Evolutionary conservation across 2,329 filamentous ascomycete species (phyloP).

Genomic region (Nigrospora osmanthi): DNA sequence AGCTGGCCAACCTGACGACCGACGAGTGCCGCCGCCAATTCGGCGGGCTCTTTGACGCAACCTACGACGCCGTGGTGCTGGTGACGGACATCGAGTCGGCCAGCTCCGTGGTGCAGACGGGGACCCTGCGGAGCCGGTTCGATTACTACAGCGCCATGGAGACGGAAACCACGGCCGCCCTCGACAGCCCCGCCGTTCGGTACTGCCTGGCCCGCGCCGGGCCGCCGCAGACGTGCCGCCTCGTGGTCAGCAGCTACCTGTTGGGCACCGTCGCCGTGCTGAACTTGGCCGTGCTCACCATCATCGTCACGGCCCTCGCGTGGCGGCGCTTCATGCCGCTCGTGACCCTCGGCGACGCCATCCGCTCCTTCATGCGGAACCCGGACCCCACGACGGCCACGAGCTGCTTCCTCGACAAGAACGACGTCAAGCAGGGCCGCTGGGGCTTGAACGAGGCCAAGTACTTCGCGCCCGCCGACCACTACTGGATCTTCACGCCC

Average conservation of each 20-base stretch:
- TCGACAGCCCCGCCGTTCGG: conserved; percentile 16
- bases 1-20: conserved; percentile 22
- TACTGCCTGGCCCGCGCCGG: conserved; percentile 24
- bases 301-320: conserved; percentile 15
- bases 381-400: conserved; percentile 23
- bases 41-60: conserved; percentile 19
- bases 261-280: conserved; percentile 27
- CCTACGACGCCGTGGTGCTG: conserved; percentile 25
- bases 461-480: conserved; percentile 29
- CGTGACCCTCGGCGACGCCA: conserved; percentile 21
- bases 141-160: conserved; percentile 2
- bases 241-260: conserved; percentile 34
- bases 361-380: conserved; percentile 20
- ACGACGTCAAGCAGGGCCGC: conserved; percentile 31
- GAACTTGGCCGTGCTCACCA: conserved; percentile 17
- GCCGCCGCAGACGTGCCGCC: conserved; percentile 23
- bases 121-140: conserved; percentile 15
- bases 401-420: conserved; percentile 37
- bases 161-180: conserved; percentile 2
- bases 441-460: conserved; percentile 36
- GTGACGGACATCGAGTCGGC: conserved; percentile 18
- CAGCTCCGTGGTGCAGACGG: conserved; percentile 25
- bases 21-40: conserved; percentile 23
- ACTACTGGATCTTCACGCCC: conserved; percentile 38
- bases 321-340: conserved; percentile 18